These are phyloP conservation scores for Penicillium goetzii DNA, from an alignment of 495 filamentous ascomycete species.

Conservation along the genomic window DNA sequence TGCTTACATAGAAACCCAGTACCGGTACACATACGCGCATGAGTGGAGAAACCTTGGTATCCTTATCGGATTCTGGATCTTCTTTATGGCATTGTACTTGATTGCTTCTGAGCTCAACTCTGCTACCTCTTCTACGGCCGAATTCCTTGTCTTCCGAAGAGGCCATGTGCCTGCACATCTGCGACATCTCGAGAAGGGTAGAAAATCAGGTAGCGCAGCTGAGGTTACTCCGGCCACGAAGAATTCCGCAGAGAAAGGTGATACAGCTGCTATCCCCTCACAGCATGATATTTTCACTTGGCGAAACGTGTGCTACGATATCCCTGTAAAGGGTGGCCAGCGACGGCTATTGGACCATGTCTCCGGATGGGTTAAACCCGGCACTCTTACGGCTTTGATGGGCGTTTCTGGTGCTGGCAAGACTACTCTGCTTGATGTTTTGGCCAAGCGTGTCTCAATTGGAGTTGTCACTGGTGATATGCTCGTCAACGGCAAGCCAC, in stretches of 20 bases:
- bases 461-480: conserved; percentile 59
- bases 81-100: conserved; percentile 59
- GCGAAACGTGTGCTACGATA: conserved; percentile 73
- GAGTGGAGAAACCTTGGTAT: conserved; percentile 71
- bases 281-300: conserved; percentile 71
- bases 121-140: conserved; percentile 46
- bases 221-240: conserved; percentile 23
- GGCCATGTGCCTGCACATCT: conserved; percentile 44
- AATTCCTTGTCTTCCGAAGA: conserved; percentile 48
- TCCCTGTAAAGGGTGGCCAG: conserved; percentile 61
- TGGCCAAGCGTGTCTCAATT: conserved; percentile 58
- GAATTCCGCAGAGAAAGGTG: conserved; percentile 28
- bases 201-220: conserved; percentile 19
- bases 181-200: conserved; percentile 36
- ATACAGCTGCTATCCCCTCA: conserved; percentile 46
- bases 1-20: conserved; percentile 57
- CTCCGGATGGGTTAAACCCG: conserved; percentile 69
- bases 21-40: conserved; percentile 58
- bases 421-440: conserved; percentile 65
- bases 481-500: conserved; percentile 54
- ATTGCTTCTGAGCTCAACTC: conserved; percentile 51
- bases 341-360: conserved; percentile 64
- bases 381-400: conserved; percentile 71
- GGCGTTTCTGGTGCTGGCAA: conserved; percentile 67
- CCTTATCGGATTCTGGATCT: conserved; percentile 63